Base-by-base conservation (phyloP, 148 eudicot genomes). In the Nepenthes mirabilis region DNA sequence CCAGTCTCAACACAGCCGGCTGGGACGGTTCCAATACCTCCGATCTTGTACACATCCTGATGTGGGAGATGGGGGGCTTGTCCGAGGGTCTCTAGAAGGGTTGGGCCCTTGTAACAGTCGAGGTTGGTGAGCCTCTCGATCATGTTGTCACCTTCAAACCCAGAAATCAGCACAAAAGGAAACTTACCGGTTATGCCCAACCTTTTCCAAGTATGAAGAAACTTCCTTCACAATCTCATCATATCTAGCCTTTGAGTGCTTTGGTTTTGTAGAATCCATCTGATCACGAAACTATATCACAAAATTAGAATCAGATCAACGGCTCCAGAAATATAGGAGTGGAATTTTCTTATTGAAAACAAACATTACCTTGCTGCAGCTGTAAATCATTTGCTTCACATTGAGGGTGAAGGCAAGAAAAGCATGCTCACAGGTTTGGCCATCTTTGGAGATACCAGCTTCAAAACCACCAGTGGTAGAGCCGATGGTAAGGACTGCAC, bases 41-140 rank as follows among this genome's bases (percentile, higher is more conserved):
- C 76, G 34, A 73, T 73, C 72, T 73, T 73, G 76, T 73, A 73
- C 4, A 73, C 76, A 34, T 73, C 76, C 76, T 73, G 76, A 58
- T 67, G 76, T 58, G 76, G 76, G 36, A 73, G 76, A 59, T 72
- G 23, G 76, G 35, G 37, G 77, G 72, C 72, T 73, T 73, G 72
- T 73, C 77, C 13, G 77, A 59, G 33, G 77, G 76, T 34, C 77
- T 73, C 72, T 32, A 73, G 72, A 32, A 73, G 77, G 47, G 72
- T 73, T 47, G 77, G 77, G 53, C 77, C 76, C 23, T 23, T 73
- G 72, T 73, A 73, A 71, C 76, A 73, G 61, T 73, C 76, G 2
- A 73, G 76, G 72, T 73, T 73, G 48, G 48, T 45, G 0, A 11
- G 11, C 48, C 48, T 45, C 48, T 45, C 48, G 1, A 45, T 45